Conservation (phyloP, 83 land plant genomes). For the Thuja plicata region DNA sequence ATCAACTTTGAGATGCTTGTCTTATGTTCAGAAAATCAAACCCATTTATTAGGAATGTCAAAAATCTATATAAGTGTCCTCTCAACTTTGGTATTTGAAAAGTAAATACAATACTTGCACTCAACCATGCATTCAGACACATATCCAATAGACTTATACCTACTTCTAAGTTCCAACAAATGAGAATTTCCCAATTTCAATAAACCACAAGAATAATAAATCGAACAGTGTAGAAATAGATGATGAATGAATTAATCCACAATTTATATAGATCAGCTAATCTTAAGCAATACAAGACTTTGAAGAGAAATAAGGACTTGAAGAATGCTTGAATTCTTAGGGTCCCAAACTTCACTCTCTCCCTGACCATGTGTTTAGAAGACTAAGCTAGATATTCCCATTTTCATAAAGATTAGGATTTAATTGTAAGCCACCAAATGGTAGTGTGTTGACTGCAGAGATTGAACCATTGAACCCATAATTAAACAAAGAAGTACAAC, state of each 20-base stretch:
- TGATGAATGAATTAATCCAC: not conserved
- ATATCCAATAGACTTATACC: not conserved
- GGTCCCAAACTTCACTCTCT: constrained; percentile 88
- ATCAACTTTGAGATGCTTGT: not conserved
- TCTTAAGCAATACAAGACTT: constrained; percentile 67
- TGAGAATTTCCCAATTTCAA: not conserved
- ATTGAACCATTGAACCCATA: constrained; percentile 9
- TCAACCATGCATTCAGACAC: not conserved
- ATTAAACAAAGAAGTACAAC: not conserved
- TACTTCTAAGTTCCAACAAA: too few species aligned
- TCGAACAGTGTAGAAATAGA: not conserved
- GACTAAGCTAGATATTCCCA: constrained; percentile 92
- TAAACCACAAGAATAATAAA: not conserved
- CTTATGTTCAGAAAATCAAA: not conserved
- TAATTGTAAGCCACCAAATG: constrained; percentile 83
- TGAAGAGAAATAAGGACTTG: constrained; percentile 90
- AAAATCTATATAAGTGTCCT: not conserved
- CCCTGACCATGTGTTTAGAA: constrained; percentile 96
- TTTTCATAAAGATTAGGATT: constrained; percentile 96
- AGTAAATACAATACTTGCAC: not conserved
- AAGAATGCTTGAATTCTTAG: constrained; percentile 82
- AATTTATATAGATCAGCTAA: too few species aligned
- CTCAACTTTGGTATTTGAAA: not conserved
- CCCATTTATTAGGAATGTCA: not conserved
- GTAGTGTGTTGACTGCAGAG: constrained; percentile 76